A percentile compares a stretch with the other conserved stretches of the same genome.
Evolutionary conservation across 192 early-diverging fungal species (phyloP).

Genomic region (Phlyctochytrium planicorne): DNA sequence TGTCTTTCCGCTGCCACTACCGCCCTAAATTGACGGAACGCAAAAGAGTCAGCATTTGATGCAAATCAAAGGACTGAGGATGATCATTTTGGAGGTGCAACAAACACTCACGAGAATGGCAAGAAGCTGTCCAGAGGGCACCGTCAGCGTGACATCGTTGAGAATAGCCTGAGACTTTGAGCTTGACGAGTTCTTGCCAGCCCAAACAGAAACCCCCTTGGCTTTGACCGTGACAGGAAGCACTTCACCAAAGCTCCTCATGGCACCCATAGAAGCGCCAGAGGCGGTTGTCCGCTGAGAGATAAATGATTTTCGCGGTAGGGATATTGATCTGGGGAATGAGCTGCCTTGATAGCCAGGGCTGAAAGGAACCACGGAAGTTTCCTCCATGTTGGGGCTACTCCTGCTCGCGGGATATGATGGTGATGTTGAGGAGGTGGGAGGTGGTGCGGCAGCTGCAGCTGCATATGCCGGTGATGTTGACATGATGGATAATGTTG

Average conservation of each 20-base stretch:
- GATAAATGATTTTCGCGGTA: not conserved
- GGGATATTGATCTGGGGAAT: not conserved
- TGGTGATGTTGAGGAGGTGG: not conserved
- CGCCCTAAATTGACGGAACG: constrained; percentile 23
- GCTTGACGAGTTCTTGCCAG: not conserved
- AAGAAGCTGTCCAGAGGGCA: constrained; percentile 31
- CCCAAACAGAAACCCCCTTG: not conserved
- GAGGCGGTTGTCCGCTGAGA: not conserved
- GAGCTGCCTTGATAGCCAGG: not conserved
- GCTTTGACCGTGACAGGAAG: not conserved
- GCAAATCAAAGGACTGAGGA: not conserved
- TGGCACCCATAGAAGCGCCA: not conserved
- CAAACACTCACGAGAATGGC: constrained; percentile 36
- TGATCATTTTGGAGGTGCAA: not conserved
- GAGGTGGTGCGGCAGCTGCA: not conserved
- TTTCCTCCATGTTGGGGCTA: not conserved
- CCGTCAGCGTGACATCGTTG: constrained; percentile 28
- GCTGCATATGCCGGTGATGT: too few relatives aligned
- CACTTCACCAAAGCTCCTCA: constrained; percentile 9
- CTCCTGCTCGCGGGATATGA: not conserved
- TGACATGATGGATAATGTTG: too few relatives aligned
- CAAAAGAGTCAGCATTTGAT: not conserved
- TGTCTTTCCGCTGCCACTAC: constrained; percentile 42
- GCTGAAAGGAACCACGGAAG: not conserved
- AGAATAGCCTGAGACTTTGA: constrained; percentile 13